phyloP scores from a whole-genome alignment of 116 monocot genomes.

The Phalaenopsis hybrid region DNA sequence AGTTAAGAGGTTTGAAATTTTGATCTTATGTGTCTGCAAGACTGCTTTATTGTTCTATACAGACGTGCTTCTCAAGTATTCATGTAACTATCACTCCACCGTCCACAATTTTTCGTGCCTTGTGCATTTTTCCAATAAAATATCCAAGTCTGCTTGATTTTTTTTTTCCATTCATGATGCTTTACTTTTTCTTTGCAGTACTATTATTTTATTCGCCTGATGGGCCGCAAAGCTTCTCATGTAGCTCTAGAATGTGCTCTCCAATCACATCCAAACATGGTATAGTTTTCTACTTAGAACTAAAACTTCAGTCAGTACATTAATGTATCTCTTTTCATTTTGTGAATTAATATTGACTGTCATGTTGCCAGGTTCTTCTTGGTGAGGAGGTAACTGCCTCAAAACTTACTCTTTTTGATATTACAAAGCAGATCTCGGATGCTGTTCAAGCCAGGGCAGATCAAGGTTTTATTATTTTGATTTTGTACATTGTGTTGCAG shows the following conservation, averaged over 20 bases:
- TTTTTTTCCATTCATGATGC: not conserved
- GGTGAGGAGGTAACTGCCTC: slow-evolving; percentile 83
- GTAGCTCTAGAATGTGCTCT: slow-evolving; percentile 86
- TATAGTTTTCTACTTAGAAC: slow-evolving; percentile 12
- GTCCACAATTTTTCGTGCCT: not conserved
- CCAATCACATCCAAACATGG: slow-evolving; percentile 89
- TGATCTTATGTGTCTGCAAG: not conserved
- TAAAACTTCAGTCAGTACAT: not conserved
- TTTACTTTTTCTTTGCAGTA: slow-evolving; percentile 45
- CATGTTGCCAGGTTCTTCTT: slow-evolving; percentile 52
- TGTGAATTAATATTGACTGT: not conserved
- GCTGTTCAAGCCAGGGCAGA: slow-evolving; percentile 76
- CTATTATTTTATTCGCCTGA: slow-evolving; percentile 85
- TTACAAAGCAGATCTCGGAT: slow-evolving; percentile 82
- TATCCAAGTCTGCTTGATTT: slow-evolving; percentile 13
- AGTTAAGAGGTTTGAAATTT: not conserved
- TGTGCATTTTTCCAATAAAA: not conserved
- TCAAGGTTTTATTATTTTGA: slow-evolving; percentile 30
- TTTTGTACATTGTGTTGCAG: slow-evolving; percentile 1
- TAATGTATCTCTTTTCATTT: not conserved
- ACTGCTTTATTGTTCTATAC: not conserved
- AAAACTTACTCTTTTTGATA: slow-evolving; percentile 75
- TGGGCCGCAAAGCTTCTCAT: slow-evolving; percentile 90
- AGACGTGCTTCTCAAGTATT: not conserved
- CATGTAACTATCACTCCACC: not conserved